Evolutionary conservation across 495 filamentous ascomycete genomes (phyloP).

Genomic region (Talaromyces trachyspermus): DNA sequence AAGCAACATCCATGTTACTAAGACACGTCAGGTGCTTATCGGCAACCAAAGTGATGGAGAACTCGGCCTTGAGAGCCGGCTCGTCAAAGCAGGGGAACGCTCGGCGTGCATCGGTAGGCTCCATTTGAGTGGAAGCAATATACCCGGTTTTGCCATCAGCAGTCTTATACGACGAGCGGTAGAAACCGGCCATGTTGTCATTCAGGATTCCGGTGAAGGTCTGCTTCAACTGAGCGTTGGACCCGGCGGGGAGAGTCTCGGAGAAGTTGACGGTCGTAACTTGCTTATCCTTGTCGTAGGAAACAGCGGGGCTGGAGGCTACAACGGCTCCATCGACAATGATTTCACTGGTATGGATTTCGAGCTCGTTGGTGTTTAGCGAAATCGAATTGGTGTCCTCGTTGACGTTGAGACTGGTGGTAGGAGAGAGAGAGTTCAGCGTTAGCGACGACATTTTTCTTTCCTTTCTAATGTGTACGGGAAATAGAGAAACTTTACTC

Average conservation of each 20-base stretch:
- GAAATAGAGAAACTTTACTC: slow-evolving; percentile 40
- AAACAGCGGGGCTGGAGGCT: slow-evolving; percentile 43
- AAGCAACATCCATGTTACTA: slow-evolving; percentile 62
- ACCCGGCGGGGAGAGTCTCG: slow-evolving; percentile 48
- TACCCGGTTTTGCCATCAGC: slow-evolving; percentile 49
- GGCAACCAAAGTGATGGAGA: slow-evolving; percentile 56
- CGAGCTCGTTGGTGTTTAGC: slow-evolving; percentile 79
- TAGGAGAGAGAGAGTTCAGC: too few relatives aligned
- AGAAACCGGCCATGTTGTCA: slow-evolving; percentile 64
- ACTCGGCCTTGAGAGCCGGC: slow-evolving; percentile 60
- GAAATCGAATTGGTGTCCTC: slow-evolving; percentile 82
- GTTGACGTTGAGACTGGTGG: slow-evolving; percentile 68
- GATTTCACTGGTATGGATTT: slow-evolving; percentile 71
- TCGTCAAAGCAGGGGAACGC: slow-evolving; percentile 69
- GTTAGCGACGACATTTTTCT: too few relatives aligned
- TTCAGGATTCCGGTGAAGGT: slow-evolving; percentile 57
- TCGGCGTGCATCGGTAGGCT: slow-evolving; percentile 57
- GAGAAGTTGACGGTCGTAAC: slow-evolving; percentile 54
- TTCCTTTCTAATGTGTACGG: too few relatives aligned
- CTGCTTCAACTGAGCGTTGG: slow-evolving; percentile 52
- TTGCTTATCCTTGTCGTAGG: slow-evolving; percentile 52
- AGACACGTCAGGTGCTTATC: slow-evolving; percentile 56
- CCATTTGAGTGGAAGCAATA: slow-evolving; percentile 61
- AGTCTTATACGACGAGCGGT: slow-evolving; percentile 56
- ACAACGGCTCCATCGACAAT: slow-evolving; percentile 37